Percentiles rank a stretch among this genome's conserved stretches.
Conservation (phyloP, 768 basidiomycete species). For the Suillus alpinus region DNA sequence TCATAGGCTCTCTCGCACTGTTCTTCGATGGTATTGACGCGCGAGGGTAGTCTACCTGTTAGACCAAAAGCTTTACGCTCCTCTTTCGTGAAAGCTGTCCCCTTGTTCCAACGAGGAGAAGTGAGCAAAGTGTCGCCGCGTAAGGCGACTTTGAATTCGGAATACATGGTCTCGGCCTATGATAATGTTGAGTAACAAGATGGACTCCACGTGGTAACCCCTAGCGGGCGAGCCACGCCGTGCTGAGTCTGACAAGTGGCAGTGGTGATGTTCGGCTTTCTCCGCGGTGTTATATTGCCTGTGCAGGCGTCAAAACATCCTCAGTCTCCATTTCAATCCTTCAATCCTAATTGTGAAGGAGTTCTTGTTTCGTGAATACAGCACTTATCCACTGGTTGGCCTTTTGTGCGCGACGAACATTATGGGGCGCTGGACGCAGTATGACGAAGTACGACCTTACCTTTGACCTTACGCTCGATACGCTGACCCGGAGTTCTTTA, state of each 20-base stretch:
- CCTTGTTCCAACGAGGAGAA: slow-evolving; percentile 73
- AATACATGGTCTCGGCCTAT: slow-evolving; percentile 2
- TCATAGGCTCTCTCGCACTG: slow-evolving; percentile 74
- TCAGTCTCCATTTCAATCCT: neutral
- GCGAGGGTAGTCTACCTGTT: slow-evolving; percentile 46
- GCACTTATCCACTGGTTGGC: slow-evolving; percentile 18
- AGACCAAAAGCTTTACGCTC: slow-evolving; percentile 74
- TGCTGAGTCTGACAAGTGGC: neutral
- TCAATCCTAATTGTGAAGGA: neutral
- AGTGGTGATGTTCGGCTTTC: slow-evolving; percentile 15
- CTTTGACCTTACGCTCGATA: neutral
- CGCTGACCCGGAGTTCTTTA: slow-evolving; percentile 16
- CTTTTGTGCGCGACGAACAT: slow-evolving; percentile 7
- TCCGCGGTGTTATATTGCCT: slow-evolving; percentile 10
- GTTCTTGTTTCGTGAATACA: slow-evolving; percentile 6
- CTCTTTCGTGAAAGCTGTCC: slow-evolving; percentile 65
- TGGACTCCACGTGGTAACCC: neutral
- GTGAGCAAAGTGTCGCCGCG: slow-evolving; percentile 62
- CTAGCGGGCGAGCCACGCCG: neutral
- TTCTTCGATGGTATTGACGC: slow-evolving; percentile 65
- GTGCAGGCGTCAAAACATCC: neutral
- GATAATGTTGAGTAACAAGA: neutral
- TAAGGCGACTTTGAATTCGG: slow-evolving; percentile 44
- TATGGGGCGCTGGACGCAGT: slow-evolving; percentile 40
- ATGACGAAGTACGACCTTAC: slow-evolving; percentile 25